Conservation (phyloP, 768 basidiomycete genomes). For the Tulasnella sp. region DNA sequence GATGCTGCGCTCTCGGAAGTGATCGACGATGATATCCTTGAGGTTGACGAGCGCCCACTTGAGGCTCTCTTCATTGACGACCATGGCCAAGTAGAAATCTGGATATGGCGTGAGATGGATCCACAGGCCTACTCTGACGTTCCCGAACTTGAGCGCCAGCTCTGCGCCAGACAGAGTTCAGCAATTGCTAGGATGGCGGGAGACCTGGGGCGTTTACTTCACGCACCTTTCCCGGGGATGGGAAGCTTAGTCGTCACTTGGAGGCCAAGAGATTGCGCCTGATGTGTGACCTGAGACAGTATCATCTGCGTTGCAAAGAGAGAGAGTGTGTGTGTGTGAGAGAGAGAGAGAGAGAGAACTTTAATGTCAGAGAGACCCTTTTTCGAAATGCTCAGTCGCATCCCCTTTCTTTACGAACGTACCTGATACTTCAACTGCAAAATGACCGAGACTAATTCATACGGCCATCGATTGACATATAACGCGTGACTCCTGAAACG, state of each 20-base stretch:
- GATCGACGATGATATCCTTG: constrained; percentile 20
- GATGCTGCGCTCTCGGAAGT: constrained; percentile 16
- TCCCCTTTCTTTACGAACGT: constrained; percentile 22
- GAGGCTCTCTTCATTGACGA: constrained; percentile 66
- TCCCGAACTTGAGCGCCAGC: constrained; percentile 50
- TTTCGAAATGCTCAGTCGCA: too few species aligned
- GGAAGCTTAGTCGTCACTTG: constrained; percentile 59
- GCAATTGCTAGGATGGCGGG: background rate
- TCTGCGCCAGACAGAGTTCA: constrained; percentile 35
- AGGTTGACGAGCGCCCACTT: constrained; percentile 68
- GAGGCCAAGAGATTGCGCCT: constrained; percentile 75
- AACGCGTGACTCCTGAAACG: constrained; percentile 49
- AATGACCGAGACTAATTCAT: constrained; percentile 44
- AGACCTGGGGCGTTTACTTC: constrained; percentile 13
- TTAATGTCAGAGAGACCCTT: too few species aligned
- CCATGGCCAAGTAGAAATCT: constrained; percentile 72
- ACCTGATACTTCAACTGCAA: constrained; percentile 53
- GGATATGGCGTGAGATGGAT: constrained; percentile 70
- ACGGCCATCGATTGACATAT: constrained; percentile 59
- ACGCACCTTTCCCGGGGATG: constrained; percentile 55
- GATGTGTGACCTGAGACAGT: constrained; percentile 69
- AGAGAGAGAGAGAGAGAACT: background rate
- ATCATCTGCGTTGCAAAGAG: constrained; percentile 55
- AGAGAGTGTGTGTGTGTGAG: background rate
- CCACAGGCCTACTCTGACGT: constrained; percentile 52